A percentile compares a stretch with the other conserved stretches of the same genome.
phyloP scores from a whole-genome alignment of 2,329 filamentous ascomycete species.

The Colletotrichum acutatum region DNA sequence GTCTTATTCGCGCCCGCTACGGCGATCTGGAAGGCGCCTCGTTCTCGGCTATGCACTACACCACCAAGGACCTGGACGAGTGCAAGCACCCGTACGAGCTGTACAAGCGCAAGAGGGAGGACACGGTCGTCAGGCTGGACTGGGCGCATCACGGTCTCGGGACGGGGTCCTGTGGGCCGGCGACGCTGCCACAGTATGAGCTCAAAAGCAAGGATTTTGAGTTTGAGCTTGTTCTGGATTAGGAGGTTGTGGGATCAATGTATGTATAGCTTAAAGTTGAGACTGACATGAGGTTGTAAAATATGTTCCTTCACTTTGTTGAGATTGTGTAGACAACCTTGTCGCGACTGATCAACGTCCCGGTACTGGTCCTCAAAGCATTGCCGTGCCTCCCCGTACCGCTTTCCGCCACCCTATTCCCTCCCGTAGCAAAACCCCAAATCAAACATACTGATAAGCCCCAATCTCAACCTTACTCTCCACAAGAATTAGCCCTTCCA shows the following conservation, averaged over 20 bases:
- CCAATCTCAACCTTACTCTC: slow-evolving; percentile 42
- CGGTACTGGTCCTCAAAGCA: too few relatives aligned
- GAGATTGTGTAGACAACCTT: too few relatives aligned
- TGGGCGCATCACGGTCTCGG: slow-evolving; percentile 72
- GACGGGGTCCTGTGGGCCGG: slow-evolving; percentile 70
- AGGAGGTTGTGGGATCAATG: not conserved
- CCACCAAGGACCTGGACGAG: slow-evolving; percentile 62
- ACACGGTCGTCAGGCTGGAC: slow-evolving; percentile 68
- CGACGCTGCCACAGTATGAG: slow-evolving; percentile 60
- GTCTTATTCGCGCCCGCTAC: slow-evolving; percentile 56
- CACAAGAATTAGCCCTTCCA: slow-evolving; percentile 47
- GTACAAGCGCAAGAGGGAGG: slow-evolving; percentile 55
- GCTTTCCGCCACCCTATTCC: too few relatives aligned
- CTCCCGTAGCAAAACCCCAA: not conserved
- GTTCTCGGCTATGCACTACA: slow-evolving; percentile 69
- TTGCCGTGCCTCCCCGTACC: too few relatives aligned
- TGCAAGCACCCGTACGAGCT: slow-evolving; percentile 72
- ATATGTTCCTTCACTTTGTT: not conserved
- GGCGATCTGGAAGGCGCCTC: slow-evolving; percentile 59
- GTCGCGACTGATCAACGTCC: not conserved
- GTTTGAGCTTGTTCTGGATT: slow-evolving; percentile 57
- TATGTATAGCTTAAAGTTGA: not conserved
- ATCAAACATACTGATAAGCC: slow-evolving; percentile 50
- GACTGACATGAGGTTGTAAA: slow-evolving; percentile 7
- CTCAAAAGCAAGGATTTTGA: slow-evolving; percentile 55